These are phyloP conservation scores for Crithidia expoeki DNA, from an alignment of 208 protist genomes.

Conservation along the genomic window DNA sequence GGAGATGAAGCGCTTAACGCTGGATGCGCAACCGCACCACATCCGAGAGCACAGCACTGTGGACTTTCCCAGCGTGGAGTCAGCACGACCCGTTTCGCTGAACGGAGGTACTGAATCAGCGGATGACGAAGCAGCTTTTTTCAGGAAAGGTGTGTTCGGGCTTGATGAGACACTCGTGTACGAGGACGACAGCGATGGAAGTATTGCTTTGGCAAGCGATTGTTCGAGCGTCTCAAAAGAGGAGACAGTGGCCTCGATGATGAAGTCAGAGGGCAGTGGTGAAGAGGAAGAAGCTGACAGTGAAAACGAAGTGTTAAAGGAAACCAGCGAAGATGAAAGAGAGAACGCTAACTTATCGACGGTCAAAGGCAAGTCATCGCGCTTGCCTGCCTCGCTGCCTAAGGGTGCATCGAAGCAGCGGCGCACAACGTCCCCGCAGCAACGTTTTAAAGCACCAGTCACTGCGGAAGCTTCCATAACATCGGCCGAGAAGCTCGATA, in stretches of 20 bases:
- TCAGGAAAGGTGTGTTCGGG: neutral
- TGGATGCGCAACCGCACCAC: neutral
- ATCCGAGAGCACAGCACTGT: neutral
- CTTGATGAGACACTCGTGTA: conserved; percentile 31
- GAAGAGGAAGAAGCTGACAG: neutral
- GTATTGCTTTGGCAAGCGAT: neutral
- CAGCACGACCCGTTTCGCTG: too few relatives aligned
- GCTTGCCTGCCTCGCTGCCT: neutral
- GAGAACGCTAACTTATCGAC: neutral
- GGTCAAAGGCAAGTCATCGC: neutral
- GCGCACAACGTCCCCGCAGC: neutral
- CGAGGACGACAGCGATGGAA: conserved; percentile 5
- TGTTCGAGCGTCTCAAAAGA: neutral
- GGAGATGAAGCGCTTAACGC: neutral
- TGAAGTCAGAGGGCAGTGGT: neutral
- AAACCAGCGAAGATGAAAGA: neutral
- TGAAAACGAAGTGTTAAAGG: too few relatives aligned
- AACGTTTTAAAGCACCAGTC: neutral
- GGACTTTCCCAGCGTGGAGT: too few relatives aligned
- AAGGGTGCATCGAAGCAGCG: neutral
- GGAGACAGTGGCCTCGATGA: neutral
- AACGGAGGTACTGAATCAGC: neutral
- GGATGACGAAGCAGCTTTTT: neutral
- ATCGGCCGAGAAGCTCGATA: too few relatives aligned
- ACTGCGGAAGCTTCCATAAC: neutral